phyloP scores from a whole-genome alignment of 176 grass and related monocot species.

The Ananas comosus region DNA sequence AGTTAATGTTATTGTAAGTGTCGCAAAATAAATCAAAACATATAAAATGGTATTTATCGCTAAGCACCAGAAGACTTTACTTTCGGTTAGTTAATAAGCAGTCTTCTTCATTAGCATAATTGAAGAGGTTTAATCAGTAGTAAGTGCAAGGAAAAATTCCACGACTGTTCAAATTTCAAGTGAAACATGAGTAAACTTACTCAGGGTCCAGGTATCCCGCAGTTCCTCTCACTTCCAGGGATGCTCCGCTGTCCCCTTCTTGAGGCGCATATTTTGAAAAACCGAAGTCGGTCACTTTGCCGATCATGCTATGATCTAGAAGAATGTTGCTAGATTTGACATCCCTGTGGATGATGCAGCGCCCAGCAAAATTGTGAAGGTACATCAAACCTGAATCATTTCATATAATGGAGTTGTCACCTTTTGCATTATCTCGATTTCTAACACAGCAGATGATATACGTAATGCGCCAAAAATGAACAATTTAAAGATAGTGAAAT shows the following conservation, averaged over 20 bases:
- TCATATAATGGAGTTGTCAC: not conserved
- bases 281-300: conserved; percentile 57
- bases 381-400: conserved; percentile 45
- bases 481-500: too few relatives aligned
- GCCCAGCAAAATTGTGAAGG: conserved; percentile 49
- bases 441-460: too few relatives aligned
- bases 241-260: conserved; percentile 58
- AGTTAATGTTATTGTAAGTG: too few relatives aligned
- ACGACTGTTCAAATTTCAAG: not conserved
- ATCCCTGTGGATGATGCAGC: conserved; percentile 72
- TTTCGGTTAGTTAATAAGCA: too few relatives aligned
- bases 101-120: too few relatives aligned
- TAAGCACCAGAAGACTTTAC: too few relatives aligned
- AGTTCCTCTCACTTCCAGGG: conserved; percentile 73
- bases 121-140: too few relatives aligned
- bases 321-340: conserved; percentile 80
- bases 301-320: conserved; percentile 65
- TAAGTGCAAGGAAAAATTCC: too few relatives aligned
- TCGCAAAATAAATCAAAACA: too few relatives aligned
- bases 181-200: conserved; percentile 33
- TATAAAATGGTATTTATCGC: too few relatives aligned
- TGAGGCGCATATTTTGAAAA: conserved; percentile 76
- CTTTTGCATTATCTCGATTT: not conserved
- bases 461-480: too few relatives aligned
- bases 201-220: conserved; percentile 77